Evolutionary conservation across 148 eudicot genomes (phyloP), one percentile per base, ranked within the genome.

Genomic region (Nyssa sinensis): DNA sequence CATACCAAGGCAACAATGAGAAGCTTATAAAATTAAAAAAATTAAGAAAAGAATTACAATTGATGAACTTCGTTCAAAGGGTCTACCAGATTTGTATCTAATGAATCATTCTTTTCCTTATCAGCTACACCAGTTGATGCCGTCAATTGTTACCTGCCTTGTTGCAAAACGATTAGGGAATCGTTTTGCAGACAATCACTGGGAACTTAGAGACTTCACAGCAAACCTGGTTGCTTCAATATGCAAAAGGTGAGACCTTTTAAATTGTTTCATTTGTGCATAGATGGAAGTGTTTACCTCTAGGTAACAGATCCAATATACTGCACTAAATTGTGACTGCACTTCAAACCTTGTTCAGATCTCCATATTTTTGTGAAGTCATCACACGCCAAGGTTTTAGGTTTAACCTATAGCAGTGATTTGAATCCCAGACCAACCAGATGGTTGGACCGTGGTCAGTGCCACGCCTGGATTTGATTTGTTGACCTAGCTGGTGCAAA

Each of bases 51-150:
- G 51, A 44, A 11, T n/a, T n/a, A n/a, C n/a, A 11, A 44, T 21
- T 67, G 70, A 44, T 63, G 5, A 32, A 29, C 25, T 17, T 24
- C 34, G 70, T 27, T 32, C 71, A 14, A 27, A 64, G 12, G 25
- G 2, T 12, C 13, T 17, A 0, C 14, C 55, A 32, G 0, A 5
- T 53, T n/a, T 31, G 3, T 23, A 66, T 70, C 28, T 49, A 59
- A 53, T 74, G 34, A 21, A 27, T 47, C 53, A 4, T n/a, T 62
- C 4, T 28, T 72, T 27, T 23, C 44, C 77, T 78, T 74, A 72
- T 53, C 81, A 90, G 95, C 85, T 90, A 59, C 95, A 90, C 81
- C 92, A 90, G 78, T 73, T 88, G 79, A 90, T 90, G 92, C 95
- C 95, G 64, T 87, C 90, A 51, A 86, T 90, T 75, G 88, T 90